Conservation (phyloP, 108 stramenopile genomes). For the Epithemia pelagica region DNA sequence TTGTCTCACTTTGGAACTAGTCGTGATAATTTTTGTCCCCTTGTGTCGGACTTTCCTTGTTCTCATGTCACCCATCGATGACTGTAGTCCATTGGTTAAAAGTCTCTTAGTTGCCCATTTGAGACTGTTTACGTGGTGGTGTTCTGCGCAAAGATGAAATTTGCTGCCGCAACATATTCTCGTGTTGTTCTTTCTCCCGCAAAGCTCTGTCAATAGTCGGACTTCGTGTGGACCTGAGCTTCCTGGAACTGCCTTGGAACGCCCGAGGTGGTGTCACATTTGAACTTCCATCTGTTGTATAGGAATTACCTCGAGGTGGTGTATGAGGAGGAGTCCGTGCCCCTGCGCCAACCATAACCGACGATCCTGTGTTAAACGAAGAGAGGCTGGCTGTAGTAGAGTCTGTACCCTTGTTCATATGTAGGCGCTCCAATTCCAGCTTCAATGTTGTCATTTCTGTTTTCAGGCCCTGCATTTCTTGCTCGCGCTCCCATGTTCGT, state of each 20-base stretch:
- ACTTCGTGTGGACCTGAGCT: background rate
- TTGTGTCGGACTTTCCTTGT: no score
- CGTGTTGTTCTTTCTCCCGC: conserved; percentile 1
- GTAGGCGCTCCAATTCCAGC: conserved; percentile 19
- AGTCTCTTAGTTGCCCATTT: no score
- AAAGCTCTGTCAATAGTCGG: background rate
- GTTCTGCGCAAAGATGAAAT: conserved; percentile 3
- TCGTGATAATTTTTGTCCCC: no score
- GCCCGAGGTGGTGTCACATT: background rate
- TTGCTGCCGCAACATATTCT: background rate
- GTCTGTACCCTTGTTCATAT: background rate
- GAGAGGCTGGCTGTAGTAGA: background rate
- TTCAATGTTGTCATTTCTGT: conserved; percentile 55
- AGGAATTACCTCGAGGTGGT: background rate
- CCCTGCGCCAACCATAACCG: background rate
- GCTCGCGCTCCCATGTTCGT: conserved; percentile 62
- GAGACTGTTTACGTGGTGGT: background rate
- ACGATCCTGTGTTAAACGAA: background rate
- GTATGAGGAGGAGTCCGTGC: background rate
- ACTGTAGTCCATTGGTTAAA: no score
- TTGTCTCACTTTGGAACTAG: no score
- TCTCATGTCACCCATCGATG: no score
- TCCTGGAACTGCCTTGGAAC: background rate
- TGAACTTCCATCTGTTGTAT: background rate
- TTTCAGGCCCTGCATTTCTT: conserved; percentile 54